Evolutionary conservation across 352 stramenopile species (phyloP).

Genomic region (Plasmopara muralis): DNA sequence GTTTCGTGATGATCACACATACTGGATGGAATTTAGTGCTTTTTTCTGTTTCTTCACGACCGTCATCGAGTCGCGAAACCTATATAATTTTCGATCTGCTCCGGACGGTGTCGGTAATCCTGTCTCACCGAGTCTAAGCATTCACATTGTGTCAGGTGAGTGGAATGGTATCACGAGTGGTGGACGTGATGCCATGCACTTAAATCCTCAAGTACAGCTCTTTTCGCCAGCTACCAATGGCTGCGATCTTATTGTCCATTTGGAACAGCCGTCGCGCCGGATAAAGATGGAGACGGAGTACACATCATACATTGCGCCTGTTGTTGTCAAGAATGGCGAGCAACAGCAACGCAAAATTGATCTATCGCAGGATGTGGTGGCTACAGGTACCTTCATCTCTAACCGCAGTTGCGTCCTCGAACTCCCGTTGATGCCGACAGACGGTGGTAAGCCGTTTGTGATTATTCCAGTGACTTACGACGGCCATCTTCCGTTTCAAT

Average conservation of each 20-base stretch:
- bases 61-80: constrained; percentile 69
- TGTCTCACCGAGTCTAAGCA: constrained; percentile 44
- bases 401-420: constrained; percentile 73
- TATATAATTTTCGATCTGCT: constrained; percentile 77
- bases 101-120: constrained; percentile 57
- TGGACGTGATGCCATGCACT: constrained; percentile 70
- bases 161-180: constrained; percentile 80
- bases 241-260: constrained; percentile 46
- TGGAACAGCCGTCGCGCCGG: constrained; percentile 73
- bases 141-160: constrained; percentile 68
- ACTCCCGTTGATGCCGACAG: constrained; percentile 33
- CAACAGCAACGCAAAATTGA: constrained; percentile 72
- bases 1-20: constrained; percentile 70
- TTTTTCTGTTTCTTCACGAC: constrained; percentile 78
- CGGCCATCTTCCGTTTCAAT: constrained; percentile 39
- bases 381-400: constrained; percentile 81
- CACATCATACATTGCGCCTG: constrained; percentile 60
- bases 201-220: constrained; percentile 83
- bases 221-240: constrained; percentile 50
- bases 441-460: constrained; percentile 44
- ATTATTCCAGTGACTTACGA: constrained; percentile 69
- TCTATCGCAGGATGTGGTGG: constrained; percentile 65
- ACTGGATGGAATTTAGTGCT: constrained; percentile 78
- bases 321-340: constrained; percentile 72
- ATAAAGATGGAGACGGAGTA: constrained; percentile 75